These are phyloP conservation scores for Alternaria burnsii DNA, from an alignment of 2,329 filamentous ascomycete genomes.

Conservation along the genomic window DNA sequence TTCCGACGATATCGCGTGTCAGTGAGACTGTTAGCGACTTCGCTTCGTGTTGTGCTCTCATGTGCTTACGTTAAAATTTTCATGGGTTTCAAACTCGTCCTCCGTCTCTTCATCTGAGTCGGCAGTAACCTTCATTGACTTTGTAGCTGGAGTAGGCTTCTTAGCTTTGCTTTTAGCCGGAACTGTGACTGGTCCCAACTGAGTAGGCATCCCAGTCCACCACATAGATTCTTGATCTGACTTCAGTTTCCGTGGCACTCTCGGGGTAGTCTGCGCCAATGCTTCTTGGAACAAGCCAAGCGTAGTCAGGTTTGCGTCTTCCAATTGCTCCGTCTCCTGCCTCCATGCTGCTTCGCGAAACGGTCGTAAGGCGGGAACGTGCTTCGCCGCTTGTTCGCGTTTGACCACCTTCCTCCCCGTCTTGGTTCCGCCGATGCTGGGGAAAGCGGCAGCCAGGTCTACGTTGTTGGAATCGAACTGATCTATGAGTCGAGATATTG, in stretches of 20 bases:
- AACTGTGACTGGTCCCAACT: conserved; percentile 18
- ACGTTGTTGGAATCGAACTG: conserved; percentile 65
- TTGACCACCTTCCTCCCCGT: conserved; percentile 55
- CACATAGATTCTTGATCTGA: conserved; percentile 29
- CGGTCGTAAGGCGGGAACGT: conserved; percentile 63
- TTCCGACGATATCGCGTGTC: conserved; percentile 19
- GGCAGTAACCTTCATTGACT: conserved; percentile 8
- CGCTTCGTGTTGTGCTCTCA: no score
- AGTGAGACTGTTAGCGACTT: conserved; percentile 15
- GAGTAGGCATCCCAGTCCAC: conserved; percentile 32
- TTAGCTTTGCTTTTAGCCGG: conserved; percentile 19
- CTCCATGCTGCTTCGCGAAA: conserved; percentile 63
- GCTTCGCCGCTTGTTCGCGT: conserved; percentile 61
- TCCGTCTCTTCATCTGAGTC: conserved; percentile 42
- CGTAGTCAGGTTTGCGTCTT: conserved; percentile 35
- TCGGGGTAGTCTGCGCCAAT: conserved; percentile 36
- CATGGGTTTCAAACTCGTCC: conserved; percentile 50
- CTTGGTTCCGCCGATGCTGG: conserved; percentile 59
- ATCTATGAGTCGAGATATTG: conserved; percentile 66
- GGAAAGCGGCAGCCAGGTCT: conserved; percentile 66
- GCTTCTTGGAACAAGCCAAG: conserved; percentile 48
- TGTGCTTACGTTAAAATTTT: conserved; percentile 39
- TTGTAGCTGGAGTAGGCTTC: conserved; percentile 9
- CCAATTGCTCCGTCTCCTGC: conserved; percentile 36
- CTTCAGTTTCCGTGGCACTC: conserved; percentile 36